These are phyloP conservation scores for Leptographium lundbergii DNA, from an alignment of 2,329 filamentous ascomycete species.

Conservation along the genomic window DNA sequence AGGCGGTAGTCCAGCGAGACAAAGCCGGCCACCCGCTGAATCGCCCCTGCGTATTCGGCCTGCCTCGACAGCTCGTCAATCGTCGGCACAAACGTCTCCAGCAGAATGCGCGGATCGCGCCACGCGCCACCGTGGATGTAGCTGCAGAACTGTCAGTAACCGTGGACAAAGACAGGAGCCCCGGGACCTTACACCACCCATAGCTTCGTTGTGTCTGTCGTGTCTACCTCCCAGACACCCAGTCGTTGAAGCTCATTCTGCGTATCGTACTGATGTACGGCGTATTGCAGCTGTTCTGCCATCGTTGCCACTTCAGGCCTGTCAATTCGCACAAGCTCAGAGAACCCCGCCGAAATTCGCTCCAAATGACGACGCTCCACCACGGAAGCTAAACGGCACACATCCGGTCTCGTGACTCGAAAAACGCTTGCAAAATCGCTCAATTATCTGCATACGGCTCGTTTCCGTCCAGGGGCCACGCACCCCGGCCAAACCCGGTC, in stretches of 20 bases:
- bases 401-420: background rate
- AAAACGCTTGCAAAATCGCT: too few species aligned
- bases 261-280: background rate
- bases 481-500: background rate
- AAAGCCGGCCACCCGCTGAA: background rate
- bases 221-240: slow-evolving; percentile 2
- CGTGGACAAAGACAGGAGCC: background rate
- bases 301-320: background rate
- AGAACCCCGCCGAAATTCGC: background rate
- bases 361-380: background rate
- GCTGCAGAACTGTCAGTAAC: background rate
- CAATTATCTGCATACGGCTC: too few species aligned
- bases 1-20: background rate
- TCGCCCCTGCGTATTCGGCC: background rate
- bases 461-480: background rate
- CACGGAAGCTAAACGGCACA: background rate
- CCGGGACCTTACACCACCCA: background rate
- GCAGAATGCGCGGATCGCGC: background rate
- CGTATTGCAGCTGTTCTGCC: background rate
- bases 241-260: background rate
- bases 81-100: background rate
- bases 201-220: background rate
- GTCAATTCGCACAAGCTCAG: background rate
- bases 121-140: slow-evolving; percentile 2
- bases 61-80: background rate